Percentiles rank a stretch among this genome's conserved stretches.
These are phyloP conservation scores for Schizophyllum amplum DNA, from an alignment of 1,284 basidiomycete species.

Conservation along the genomic window DNA sequence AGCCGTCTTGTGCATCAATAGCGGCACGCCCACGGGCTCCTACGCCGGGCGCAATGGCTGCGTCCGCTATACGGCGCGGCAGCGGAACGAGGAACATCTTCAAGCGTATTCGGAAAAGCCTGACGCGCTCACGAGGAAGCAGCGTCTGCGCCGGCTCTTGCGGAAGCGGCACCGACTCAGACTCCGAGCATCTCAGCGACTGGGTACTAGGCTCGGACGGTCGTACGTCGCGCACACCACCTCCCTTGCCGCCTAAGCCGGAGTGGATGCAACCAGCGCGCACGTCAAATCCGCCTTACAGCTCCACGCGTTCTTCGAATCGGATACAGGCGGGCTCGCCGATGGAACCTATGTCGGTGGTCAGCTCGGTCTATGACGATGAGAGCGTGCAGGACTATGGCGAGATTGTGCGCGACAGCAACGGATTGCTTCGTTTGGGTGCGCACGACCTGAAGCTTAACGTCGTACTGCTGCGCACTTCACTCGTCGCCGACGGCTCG, in stretches of 20 bases:
- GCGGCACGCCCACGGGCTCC: no score
- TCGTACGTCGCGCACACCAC: background rate
- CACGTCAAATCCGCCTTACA: no score
- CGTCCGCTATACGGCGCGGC: background rate
- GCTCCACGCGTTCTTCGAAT: no score
- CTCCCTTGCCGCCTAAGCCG: background rate
- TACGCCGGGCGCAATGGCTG: background rate
- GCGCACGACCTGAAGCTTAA: background rate
- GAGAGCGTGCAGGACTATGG: background rate
- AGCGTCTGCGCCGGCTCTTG: background rate
- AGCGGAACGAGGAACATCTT: background rate
- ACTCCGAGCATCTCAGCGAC: background rate
- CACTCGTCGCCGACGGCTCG: background rate
- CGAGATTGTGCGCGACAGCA: background rate
- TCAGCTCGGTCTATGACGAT: background rate
- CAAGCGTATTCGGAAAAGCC: background rate
- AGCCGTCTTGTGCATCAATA: background rate
- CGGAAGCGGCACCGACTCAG: background rate
- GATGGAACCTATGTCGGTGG: background rate
- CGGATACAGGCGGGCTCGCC: no score
- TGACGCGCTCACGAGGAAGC: background rate
- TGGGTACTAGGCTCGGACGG: background rate
- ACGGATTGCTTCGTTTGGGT: background rate
- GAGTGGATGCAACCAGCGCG: no score
- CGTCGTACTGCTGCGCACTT: background rate